These are phyloP conservation scores for Gloeostereum incarnatum DNA, from an alignment of 768 basidiomycete species.

Conservation along the genomic window DNA sequence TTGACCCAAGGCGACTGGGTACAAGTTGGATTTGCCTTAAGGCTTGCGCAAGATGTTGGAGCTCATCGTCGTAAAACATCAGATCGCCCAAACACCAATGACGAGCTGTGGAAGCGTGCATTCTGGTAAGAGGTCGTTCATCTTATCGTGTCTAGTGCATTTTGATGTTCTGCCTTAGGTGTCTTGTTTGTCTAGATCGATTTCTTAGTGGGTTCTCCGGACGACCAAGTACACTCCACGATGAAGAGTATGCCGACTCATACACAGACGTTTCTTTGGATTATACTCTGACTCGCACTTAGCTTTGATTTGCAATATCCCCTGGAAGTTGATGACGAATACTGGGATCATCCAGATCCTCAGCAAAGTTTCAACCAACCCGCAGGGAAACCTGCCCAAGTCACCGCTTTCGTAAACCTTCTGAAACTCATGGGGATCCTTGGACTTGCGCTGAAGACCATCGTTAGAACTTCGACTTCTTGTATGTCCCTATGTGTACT, in stretches of 20 bases:
- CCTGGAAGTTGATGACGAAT: constrained; percentile 59
- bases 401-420: constrained; percentile 47
- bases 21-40: constrained; percentile 43
- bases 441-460: constrained; percentile 47
- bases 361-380: constrained; percentile 59
- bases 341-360: constrained; percentile 55
- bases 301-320: constrained; percentile 69
- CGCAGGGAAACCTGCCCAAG: constrained; percentile 37
- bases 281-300: constrained; percentile 1
- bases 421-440: constrained; percentile 53
- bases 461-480: constrained; percentile 26
- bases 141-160: too few relatives aligned
- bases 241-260: constrained; percentile 51
- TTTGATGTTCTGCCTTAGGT: too few relatives aligned
- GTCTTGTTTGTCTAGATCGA: constrained; percentile 29
- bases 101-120: constrained; percentile 68
- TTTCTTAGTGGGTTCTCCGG: constrained; percentile 42
- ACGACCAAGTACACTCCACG: constrained; percentile 63
- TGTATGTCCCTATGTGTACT: not conserved
- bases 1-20: constrained; percentile 54
- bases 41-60: constrained; percentile 57
- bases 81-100: constrained; percentile 36
- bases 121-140: constrained; percentile 57
- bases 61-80: constrained; percentile 41
- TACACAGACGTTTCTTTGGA: not conserved